These are phyloP conservation scores for Eucalyptus virginea DNA, from an alignment of 345 rosid genomes.

Conservation along the genomic window DNA sequence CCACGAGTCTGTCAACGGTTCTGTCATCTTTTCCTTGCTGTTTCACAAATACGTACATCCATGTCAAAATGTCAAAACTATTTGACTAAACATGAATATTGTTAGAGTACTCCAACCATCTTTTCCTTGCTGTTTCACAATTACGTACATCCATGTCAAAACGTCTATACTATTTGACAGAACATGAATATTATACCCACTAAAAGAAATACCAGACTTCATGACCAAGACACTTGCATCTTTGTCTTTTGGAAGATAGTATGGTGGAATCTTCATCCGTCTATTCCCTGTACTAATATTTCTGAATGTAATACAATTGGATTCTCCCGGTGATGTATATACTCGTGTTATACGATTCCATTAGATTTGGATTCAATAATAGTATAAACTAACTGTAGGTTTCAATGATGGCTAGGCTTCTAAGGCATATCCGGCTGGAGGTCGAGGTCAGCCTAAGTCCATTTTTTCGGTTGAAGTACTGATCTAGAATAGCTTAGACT, in stretches of 20 bases:
- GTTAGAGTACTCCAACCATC: no score
- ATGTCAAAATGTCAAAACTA: not conserved
- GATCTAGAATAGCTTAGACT: not conserved
- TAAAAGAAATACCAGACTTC: not conserved
- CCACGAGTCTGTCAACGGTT: not conserved
- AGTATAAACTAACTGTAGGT: not conserved
- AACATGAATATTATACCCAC: no score
- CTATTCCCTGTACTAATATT: not conserved
- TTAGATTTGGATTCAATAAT: not conserved
- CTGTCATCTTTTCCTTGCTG: not conserved
- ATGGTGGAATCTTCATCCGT: not conserved
- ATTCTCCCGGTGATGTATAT: not conserved
- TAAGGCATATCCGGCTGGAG: not conserved
- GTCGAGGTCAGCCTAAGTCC: not conserved
- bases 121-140: no score
- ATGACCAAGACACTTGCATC: not conserved
- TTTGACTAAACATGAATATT: not conserved
- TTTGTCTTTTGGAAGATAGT: not conserved
- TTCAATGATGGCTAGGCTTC: not conserved
- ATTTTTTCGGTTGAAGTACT: not conserved
- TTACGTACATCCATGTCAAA: no score
- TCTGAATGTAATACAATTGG: not conserved
- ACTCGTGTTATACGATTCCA: not conserved
- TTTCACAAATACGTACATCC: not conserved
- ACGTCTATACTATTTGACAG: no score